These are phyloP conservation scores for Begonia fuchsioides DNA, from an alignment of 306 rosid species.

Conservation along the genomic window DNA sequence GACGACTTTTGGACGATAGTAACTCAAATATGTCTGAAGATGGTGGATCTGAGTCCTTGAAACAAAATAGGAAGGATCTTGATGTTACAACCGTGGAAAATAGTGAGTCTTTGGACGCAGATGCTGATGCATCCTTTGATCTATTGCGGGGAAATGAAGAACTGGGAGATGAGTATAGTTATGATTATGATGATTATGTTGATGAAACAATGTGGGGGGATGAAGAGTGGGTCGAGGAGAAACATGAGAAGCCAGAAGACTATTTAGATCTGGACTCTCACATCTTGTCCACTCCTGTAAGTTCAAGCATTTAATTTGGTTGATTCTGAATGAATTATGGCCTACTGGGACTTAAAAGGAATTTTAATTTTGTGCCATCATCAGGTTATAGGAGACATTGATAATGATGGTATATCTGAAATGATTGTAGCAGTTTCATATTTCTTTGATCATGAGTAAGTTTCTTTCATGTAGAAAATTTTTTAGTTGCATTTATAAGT, in stretches of 20 bases:
- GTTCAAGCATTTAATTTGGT: constrained; percentile 14
- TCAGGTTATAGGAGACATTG: constrained; percentile 95
- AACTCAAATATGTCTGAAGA: constrained; percentile 36
- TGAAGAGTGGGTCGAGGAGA: constrained; percentile 72
- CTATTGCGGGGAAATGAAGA: constrained; percentile 69
- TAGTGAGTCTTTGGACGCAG: constrained; percentile 64
- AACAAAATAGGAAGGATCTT: constrained; percentile 20
- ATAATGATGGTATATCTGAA: constrained; percentile 89
- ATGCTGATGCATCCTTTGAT: constrained; percentile 82
- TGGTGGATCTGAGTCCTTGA: constrained; percentile 37
- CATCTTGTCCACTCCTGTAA: constrained; percentile 85
- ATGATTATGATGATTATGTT: constrained; percentile 87
- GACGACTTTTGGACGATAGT: constrained; percentile 69
- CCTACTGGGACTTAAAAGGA: not conserved
- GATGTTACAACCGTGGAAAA: constrained; percentile 66
- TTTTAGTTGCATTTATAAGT: not conserved
- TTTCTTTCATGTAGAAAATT: constrained; percentile 7
- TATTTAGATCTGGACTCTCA: constrained; percentile 74
- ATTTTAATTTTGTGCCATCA: constrained; percentile 7
- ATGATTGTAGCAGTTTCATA: constrained; percentile 91
- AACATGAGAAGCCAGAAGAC: constrained; percentile 72
- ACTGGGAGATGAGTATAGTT: constrained; percentile 71
- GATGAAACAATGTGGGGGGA: constrained; percentile 94
- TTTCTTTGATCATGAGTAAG: constrained; percentile 95
- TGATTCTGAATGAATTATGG: not conserved